Evolutionary conservation across 345 rosid genomes (phyloP), one percentile per base, ranked within the genome.

Genomic region (Carallia pectinifolia): DNA sequence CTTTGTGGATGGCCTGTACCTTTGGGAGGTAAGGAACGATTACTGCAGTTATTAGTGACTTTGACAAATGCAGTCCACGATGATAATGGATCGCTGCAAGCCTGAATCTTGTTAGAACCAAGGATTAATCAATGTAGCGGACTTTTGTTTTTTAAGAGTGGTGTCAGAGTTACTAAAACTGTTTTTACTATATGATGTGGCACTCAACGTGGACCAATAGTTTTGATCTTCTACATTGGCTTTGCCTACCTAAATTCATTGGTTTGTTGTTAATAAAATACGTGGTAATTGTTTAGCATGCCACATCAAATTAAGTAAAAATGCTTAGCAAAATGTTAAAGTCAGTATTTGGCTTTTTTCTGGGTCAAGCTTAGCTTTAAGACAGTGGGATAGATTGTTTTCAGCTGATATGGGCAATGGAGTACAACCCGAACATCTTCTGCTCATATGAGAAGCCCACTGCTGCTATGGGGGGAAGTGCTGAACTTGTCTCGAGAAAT

Each of bases 371-470:
- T 65, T 58, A 71, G 33, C 70, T 62, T 69, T 58, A 74, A 79
- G 75, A 79, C 68, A 31, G 29, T 77, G 54, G 71, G 64, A 73
- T 71, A 72, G 80, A 58, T 66, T 74, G 77, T 64, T 87, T 84
- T 72, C 91, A 92, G 93, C 83, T 95, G 79, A 92, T 92, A 87
- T 95, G 96, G 96, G 97, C 91, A 6, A 90, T 95, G 97, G 97
- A 95, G 82, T 95, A 95, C 78, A 90, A 90, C 77, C 99, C 99
- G 44, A 85, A 81, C 62, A 85, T 86, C 76, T 95, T 86, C 79
- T 83, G 85, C 67, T 47, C 70, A 52, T 90, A 85, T 8, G 88
- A 88, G 81, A 82, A 86, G 70, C 68, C 86, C 53, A 38, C 6
- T 29, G n/a, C 72, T 27, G 66, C 36, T 19, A 6, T 53, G 34